A percentile compares a stretch with the other conserved stretches of the same genome.
Conservation (phyloP, 352 stramenopile genomes). For the Phytopythium delawarense region DNA sequence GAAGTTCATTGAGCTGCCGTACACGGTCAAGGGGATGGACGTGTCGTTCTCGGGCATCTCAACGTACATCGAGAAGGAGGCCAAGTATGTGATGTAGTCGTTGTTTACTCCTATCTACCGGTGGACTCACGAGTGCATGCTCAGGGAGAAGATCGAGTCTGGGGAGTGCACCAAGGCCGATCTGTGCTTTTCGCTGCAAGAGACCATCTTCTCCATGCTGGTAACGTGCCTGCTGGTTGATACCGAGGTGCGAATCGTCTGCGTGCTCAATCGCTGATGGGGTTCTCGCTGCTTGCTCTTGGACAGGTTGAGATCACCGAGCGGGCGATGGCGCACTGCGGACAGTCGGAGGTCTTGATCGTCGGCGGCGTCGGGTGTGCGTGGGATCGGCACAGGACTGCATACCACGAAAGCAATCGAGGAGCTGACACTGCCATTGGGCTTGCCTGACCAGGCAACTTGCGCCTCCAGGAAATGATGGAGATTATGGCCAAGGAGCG, state of each 20-base stretch:
- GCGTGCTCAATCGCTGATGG: background rate
- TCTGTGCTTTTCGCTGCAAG: constrained; percentile 98
- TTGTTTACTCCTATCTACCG: background rate
- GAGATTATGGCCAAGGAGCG: constrained; percentile 95
- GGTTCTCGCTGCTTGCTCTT: background rate
- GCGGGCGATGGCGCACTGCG: constrained; percentile 98
- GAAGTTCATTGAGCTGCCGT: constrained; percentile 96
- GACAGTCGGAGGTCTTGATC: constrained; percentile 96
- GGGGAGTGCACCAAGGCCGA: constrained; percentile 94
- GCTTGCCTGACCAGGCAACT: constrained; percentile 36
- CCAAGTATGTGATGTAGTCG: constrained; percentile 43
- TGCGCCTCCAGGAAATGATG: constrained; percentile 97
- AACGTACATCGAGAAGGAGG: constrained; percentile 95
- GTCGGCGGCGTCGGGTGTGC: constrained; percentile 99
- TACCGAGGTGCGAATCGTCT: too few species aligned
- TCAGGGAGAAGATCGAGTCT: constrained; percentile 70
- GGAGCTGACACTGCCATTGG: background rate
- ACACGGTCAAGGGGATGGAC: constrained; percentile 99
- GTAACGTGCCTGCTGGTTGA: constrained; percentile 22
- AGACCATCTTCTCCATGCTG: constrained; percentile 99
- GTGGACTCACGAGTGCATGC: background rate
- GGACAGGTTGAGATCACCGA: constrained; percentile 98
- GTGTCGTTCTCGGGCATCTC: constrained; percentile 98
- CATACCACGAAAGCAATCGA: background rate
- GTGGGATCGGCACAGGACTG: constrained; percentile 5